A percentile compares a stretch with the other conserved stretches of the same genome.
Evolutionary conservation across 345 rosid genomes (phyloP).

Genomic region (Laguncularia racemosa): DNA sequence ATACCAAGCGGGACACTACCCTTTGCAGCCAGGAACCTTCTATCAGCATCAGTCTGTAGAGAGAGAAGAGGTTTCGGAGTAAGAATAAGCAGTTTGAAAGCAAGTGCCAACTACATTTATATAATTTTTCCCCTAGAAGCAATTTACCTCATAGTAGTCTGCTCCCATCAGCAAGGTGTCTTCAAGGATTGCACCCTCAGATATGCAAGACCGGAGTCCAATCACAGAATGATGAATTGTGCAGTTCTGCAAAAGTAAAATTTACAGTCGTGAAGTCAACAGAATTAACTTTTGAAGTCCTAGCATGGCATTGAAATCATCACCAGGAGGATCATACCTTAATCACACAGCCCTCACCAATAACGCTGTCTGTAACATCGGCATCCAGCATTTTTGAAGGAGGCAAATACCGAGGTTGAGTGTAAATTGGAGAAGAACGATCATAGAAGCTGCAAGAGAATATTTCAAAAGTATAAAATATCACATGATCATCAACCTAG

Average conservation of each 20-base stretch:
- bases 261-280: neutral
- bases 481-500: too few relatives aligned
- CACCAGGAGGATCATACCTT: slow-evolving; percentile 39
- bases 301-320: neutral
- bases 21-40: slow-evolving; percentile 76
- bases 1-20: slow-evolving; percentile 90
- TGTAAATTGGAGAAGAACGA: slow-evolving; percentile 92
- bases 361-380: slow-evolving; percentile 91
- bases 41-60: slow-evolving; percentile 77
- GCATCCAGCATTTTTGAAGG: slow-evolving; percentile 99
- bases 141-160: slow-evolving; percentile 78
- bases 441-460: slow-evolving; percentile 69
- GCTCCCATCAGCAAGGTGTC: slow-evolving; percentile 94
- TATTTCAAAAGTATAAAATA: neutral
- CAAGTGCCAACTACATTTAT: neutral
- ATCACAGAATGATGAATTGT: slow-evolving; percentile 91
- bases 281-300: neutral
- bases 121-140: neutral
- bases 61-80: neutral
- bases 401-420: slow-evolving; percentile 93
- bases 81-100: neutral
- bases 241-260: slow-evolving; percentile 51
- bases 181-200: slow-evolving; percentile 92
- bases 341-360: slow-evolving; percentile 96
- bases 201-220: slow-evolving; percentile 93